Base-by-base conservation (phyloP, 2,329 filamentous ascomycete species). In the Fulvia fulva region DNA sequence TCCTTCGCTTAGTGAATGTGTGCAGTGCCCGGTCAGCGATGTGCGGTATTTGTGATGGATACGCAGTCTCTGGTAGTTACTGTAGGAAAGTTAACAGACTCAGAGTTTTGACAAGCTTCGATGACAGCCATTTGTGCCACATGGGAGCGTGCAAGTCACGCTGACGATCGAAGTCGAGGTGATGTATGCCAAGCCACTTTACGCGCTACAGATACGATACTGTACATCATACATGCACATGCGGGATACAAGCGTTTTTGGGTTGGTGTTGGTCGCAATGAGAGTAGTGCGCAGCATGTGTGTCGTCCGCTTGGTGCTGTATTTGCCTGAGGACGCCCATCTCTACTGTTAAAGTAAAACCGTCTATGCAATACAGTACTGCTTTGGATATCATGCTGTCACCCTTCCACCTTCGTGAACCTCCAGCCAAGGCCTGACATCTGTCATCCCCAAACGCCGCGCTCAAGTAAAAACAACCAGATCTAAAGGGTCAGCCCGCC, bases 401-500 rank as follows among this genome's bases (percentile, higher is more conserved):
- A 55, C 25, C n/a, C 6, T n/a, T 16, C 26, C 50, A n/a, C 37
- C 46, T 28, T 51, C 30, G 26, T 49, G 49, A 58, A 57, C 57
- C 54, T 34, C 54, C 53, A 53, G 47, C 47, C 23, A 57, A 44
- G 25, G 19, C 30, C 30, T 55, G n/a, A 30, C 28, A 26, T 19
- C 44, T 30, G 43, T 25, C 11, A 25, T 30, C 25, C 47, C 28
- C 16, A 25, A 57, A 54, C 57, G 45, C 55, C 57, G 41, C 55
- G 56, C 54, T 62, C 19, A 37, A 55, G 47, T 41, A 19, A 58
- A 58, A 51, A 43, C 37, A 57, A 51, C 34, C 11, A n/a, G 14
- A 23, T n/a, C n/a, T 1, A 47, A 26, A 26, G 14, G 14, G n/a
- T 45, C 45, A 32, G 43, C 28, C 23, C 44, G 37, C 26, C 30